Percentiles rank a stretch among this genome's conserved stretches.
These are phyloP conservation scores for Quercus suber DNA, from an alignment of 306 rosid species.

Conservation along the genomic window DNA sequence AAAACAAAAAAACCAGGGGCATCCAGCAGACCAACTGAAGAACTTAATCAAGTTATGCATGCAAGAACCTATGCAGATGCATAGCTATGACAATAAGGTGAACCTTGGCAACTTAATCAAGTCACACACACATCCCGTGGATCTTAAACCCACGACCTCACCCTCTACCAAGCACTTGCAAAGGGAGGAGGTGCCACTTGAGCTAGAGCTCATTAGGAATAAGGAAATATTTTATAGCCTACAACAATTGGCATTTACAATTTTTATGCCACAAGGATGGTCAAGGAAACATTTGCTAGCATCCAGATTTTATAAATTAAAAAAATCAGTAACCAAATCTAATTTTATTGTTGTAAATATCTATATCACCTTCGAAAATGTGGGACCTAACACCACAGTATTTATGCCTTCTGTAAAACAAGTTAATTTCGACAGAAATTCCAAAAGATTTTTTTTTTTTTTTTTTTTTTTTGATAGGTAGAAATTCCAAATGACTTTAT, in stretches of 20 bases:
- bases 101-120: background rate
- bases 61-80: background rate
- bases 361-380: slow-evolving; percentile 7
- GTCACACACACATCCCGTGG: no score
- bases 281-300: background rate
- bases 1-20: slow-evolving; percentile 6
- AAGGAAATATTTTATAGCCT: background rate
- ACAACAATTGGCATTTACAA: background rate
- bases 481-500: background rate
- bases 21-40: slow-evolving; percentile 16
- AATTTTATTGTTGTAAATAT: background rate
- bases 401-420: slow-evolving; percentile 15
- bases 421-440: slow-evolving; percentile 15
- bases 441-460: background rate
- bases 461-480: no score
- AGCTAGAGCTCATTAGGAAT: no score
- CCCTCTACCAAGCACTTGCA: no score
- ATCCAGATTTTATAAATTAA: background rate
- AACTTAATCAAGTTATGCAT: slow-evolving; percentile 7
- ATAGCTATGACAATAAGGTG: background rate
- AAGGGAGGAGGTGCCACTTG: no score
- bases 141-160: no score
- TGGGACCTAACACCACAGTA: background rate
- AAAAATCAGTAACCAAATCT: background rate
- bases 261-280: background rate